Evolutionary conservation across 768 basidiomycete species (phyloP).

Genomic region (Amanita polypyramis): DNA sequence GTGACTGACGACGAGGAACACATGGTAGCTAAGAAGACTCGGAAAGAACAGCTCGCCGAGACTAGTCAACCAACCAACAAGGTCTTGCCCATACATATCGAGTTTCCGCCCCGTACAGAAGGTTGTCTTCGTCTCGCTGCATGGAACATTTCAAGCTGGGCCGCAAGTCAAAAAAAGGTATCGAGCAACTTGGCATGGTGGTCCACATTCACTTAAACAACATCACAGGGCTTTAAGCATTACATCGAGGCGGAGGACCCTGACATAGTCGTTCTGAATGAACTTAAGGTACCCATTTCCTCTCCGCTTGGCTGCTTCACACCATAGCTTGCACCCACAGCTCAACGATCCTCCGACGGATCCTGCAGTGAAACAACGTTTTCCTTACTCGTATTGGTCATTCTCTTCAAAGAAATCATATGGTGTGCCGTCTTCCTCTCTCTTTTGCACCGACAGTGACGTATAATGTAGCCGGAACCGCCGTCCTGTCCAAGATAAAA

Average conservation of each 20-base stretch:
- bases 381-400: slow-evolving; percentile 68
- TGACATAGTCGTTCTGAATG: slow-evolving; percentile 74
- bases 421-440: slow-evolving; percentile 28
- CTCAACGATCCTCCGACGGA: slow-evolving; percentile 63
- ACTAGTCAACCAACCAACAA: slow-evolving; percentile 61
- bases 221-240: slow-evolving; percentile 59
- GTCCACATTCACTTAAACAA: slow-evolving; percentile 1
- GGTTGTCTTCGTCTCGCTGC: slow-evolving; percentile 47
- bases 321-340: slow-evolving; percentile 23
- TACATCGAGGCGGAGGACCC: slow-evolving; percentile 84
- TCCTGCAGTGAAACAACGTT: slow-evolving; percentile 42
- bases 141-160: slow-evolving; percentile 78
- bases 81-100: slow-evolving; percentile 50
- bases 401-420: slow-evolving; percentile 74
- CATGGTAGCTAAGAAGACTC: slow-evolving; percentile 16
- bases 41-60: slow-evolving; percentile 7
- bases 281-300: slow-evolving; percentile 61
- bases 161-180: slow-evolving; percentile 73
- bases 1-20: slow-evolving; percentile 2
- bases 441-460: background rate
- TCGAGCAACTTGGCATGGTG: background rate
- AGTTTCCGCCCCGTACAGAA: slow-evolving; percentile 37
- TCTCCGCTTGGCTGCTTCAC: background rate
- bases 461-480: slow-evolving; percentile 56
- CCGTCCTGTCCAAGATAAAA: slow-evolving; percentile 68